Conservation (phyloP, 805 yeast genomes). For the Lipomyces yamanashiensis region DNA sequence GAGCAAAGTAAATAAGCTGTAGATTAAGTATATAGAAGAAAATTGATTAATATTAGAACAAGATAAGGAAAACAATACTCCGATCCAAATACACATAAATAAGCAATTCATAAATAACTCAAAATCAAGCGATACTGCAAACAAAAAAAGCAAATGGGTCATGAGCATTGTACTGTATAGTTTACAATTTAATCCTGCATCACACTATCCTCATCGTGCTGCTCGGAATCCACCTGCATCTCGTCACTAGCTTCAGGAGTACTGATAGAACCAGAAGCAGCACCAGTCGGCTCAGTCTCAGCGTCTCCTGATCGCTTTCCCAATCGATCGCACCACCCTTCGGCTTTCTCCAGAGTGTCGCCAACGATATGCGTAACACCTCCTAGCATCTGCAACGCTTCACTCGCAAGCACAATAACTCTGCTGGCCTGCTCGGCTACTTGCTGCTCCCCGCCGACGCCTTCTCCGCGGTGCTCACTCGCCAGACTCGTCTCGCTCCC, state of each 20-base stretch:
- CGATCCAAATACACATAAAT: background rate
- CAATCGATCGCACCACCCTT: slow-evolving; percentile 64
- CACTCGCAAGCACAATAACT: slow-evolving; percentile 81
- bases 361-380: slow-evolving; percentile 83
- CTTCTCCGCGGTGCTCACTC: slow-evolving; percentile 1
- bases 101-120: background rate
- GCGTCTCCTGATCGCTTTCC: slow-evolving; percentile 31
- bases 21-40: background rate
- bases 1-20: background rate
- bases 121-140: background rate
- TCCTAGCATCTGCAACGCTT: slow-evolving; percentile 83
- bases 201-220: slow-evolving; percentile 19
- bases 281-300: background rate
- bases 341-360: slow-evolving; percentile 83
- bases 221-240: background rate
- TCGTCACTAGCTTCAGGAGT: background rate
- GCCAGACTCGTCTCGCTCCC: background rate
- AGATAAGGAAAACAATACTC: background rate
- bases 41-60: background rate
- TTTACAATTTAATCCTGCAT: slow-evolving; percentile 16
- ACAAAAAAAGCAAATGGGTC: background rate
- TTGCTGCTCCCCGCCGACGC: background rate
- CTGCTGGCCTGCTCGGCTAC: slow-evolving; percentile 58
- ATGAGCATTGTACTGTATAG: background rate
- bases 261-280: too few species aligned